Evolutionary conservation across 2,329 filamentous ascomycete genomes (phyloP).

Genomic region (Fusarium nanum): DNA sequence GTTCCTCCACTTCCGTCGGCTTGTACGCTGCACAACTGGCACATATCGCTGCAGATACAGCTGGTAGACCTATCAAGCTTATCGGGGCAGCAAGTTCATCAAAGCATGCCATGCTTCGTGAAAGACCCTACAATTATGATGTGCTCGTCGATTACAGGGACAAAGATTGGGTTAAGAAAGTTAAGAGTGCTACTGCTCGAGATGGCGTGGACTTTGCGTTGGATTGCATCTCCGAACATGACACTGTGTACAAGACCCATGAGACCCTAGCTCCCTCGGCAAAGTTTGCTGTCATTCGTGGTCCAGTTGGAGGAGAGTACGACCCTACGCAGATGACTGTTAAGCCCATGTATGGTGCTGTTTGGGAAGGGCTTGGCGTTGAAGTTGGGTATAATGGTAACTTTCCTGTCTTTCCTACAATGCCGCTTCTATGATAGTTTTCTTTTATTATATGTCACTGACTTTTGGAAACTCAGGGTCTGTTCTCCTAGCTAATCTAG

Average conservation of each 20-base stretch:
- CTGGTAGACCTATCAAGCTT: constrained; percentile 34
- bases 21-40: constrained; percentile 51
- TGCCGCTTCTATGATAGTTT: too few relatives aligned
- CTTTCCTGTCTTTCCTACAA: too few relatives aligned
- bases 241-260: constrained; percentile 49
- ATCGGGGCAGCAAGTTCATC: constrained; percentile 48
- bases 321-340: constrained; percentile 40
- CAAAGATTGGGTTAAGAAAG: constrained; percentile 48
- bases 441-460: too few relatives aligned
- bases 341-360: constrained; percentile 55
- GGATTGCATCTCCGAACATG: constrained; percentile 55
- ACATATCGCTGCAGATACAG: constrained; percentile 2
- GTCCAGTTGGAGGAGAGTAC: constrained; percentile 40
- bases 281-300: constrained; percentile 44
- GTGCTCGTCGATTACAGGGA: constrained; percentile 55
- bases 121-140: constrained; percentile 53
- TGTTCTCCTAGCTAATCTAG: constrained; percentile 28
- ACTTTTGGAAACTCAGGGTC: neutral
- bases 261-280: constrained; percentile 45
- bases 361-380: constrained; percentile 57
- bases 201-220: constrained; percentile 52
- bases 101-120: constrained; percentile 44
- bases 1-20: constrained; percentile 51
- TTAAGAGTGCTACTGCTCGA: constrained; percentile 41
- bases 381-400: constrained; percentile 54